phyloP scores from a whole-genome alignment of 371 early-diverging fungal genomes.

The Lichtheimia ramosa region DNA sequence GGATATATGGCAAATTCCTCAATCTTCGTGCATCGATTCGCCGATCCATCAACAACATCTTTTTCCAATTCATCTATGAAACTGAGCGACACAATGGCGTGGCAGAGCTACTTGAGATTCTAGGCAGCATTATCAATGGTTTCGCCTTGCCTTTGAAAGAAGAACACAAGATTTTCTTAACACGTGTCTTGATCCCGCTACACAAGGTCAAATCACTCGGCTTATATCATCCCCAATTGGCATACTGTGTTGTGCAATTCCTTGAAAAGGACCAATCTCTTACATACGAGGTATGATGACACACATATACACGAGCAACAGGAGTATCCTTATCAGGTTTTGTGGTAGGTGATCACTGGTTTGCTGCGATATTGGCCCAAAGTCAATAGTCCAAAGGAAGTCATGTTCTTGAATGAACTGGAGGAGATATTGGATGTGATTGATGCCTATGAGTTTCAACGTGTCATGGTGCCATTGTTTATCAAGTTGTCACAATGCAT shows the following conservation, averaged over 20 bases:
- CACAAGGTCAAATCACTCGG: constrained; percentile 93
- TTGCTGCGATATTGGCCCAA: constrained; percentile 96
- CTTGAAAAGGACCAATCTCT: constrained; percentile 92
- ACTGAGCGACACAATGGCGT: constrained; percentile 96
- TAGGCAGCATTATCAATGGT: constrained; percentile 98
- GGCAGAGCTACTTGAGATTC: constrained; percentile 93
- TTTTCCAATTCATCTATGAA: constrained; percentile 96
- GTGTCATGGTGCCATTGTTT: constrained; percentile 88
- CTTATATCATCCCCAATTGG: constrained; percentile 93
- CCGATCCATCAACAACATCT: constrained; percentile 95
- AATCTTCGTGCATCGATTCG: constrained; percentile 96
- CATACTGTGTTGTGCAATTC: constrained; percentile 97
- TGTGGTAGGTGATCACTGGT: constrained; percentile 66
- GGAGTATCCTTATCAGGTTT: background rate
- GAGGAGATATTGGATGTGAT: constrained; percentile 95
- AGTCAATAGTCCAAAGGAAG: constrained; percentile 96
- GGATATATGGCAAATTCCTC: constrained; percentile 97
- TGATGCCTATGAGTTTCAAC: constrained; percentile 86
- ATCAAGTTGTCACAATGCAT: constrained; percentile 92
- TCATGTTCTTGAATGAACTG: constrained; percentile 96
- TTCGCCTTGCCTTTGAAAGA: constrained; percentile 97
- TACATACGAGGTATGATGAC: constrained; percentile 63
- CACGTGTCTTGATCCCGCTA: constrained; percentile 90
- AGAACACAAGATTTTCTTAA: constrained; percentile 94
- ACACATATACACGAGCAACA: background rate